Percentiles rank a stretch among this genome's conserved stretches.
Conservation (phyloP, 352 stramenopile species). For the Phytophthora cryptogea region DNA sequence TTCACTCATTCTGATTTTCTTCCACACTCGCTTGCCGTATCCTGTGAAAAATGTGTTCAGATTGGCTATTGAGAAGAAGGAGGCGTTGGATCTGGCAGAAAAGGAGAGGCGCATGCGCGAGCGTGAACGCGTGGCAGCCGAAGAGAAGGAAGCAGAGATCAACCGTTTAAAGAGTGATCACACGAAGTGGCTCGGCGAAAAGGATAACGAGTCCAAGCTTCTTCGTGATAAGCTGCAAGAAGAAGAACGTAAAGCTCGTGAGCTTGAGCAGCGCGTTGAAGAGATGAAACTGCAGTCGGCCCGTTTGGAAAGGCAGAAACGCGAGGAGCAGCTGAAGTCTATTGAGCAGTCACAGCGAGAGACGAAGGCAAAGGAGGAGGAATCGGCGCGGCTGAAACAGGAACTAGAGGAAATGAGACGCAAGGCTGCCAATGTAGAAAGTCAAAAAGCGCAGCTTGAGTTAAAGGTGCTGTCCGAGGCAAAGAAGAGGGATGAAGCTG, state of each 20-base stretch:
- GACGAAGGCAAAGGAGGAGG: constrained; percentile 44
- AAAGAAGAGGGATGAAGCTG: constrained; percentile 41
- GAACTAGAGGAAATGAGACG: constrained; percentile 67
- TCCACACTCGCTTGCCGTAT: not conserved
- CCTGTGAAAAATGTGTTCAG: constrained; percentile 26
- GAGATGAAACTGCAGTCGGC: constrained; percentile 51
- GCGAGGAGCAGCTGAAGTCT: constrained; percentile 40
- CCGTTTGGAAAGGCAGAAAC: constrained; percentile 50
- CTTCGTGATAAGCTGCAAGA: constrained; percentile 64
- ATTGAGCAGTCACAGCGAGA: constrained; percentile 43
- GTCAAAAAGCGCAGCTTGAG: constrained; percentile 50
- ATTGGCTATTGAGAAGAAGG: constrained; percentile 68
- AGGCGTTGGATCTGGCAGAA: constrained; percentile 59
- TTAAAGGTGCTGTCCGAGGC: constrained; percentile 39
- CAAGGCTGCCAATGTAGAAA: constrained; percentile 35
- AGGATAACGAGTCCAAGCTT: constrained; percentile 67
- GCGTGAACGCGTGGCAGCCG: constrained; percentile 48
- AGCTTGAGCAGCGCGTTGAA: constrained; percentile 61
- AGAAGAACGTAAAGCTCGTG: constrained; percentile 58
- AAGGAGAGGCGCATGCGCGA: constrained; percentile 67
- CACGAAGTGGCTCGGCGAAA: constrained; percentile 66
- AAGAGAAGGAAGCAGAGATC: constrained; percentile 71
- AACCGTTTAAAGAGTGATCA: constrained; percentile 64
- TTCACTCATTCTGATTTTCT: not conserved
- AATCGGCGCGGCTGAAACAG: constrained; percentile 44